Percentiles rank a stretch among this genome's conserved stretches.
These are phyloP conservation scores for Alternaria metachromatica DNA, from an alignment of 2,329 filamentous ascomycete species.

Conservation along the genomic window DNA sequence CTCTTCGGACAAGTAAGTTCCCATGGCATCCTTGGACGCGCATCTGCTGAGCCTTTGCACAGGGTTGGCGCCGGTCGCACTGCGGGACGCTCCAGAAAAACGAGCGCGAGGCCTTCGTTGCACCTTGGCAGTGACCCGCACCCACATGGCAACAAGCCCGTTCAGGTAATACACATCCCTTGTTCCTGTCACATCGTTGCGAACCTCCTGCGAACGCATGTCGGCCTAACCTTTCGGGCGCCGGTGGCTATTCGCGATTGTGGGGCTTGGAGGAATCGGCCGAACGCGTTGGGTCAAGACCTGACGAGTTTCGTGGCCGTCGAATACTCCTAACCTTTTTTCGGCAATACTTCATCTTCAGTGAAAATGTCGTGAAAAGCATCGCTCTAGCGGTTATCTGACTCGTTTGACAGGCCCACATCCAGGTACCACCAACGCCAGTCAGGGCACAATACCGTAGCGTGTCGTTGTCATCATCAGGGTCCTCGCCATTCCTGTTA, in stretches of 20 bases:
- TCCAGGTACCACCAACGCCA: conserved; percentile 40
- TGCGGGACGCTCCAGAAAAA: conserved; percentile 36
- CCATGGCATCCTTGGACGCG: background rate
- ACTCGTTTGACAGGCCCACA: conserved; percentile 21
- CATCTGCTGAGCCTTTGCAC: conserved; percentile 31
- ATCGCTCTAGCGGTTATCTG: conserved; percentile 9
- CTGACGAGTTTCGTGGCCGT: too few species aligned
- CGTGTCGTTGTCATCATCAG: conserved; percentile 46
- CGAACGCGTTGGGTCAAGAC: background rate
- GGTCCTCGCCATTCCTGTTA: conserved; percentile 62
- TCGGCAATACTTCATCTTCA: too few species aligned
- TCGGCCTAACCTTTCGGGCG: conserved; percentile 13
- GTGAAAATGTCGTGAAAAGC: background rate
- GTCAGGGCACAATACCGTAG: conserved; percentile 40
- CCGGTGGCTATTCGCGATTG: background rate
- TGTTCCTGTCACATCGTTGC: conserved; percentile 19
- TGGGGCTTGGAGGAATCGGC: background rate
- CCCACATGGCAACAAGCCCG: conserved; percentile 28
- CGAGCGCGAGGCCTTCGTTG: conserved; percentile 32
- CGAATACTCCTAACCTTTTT: too few species aligned
- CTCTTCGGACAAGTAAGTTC: conserved; percentile 63
- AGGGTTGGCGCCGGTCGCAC: conserved; percentile 36
- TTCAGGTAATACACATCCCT: conserved; percentile 36
- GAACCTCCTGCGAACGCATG: conserved; percentile 17
- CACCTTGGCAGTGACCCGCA: conserved; percentile 33